Evolutionary conservation across 768 basidiomycete genomes (phyloP), one percentile per base, ranked within the genome.

Genomic region (Tulasnella calospora): DNA sequence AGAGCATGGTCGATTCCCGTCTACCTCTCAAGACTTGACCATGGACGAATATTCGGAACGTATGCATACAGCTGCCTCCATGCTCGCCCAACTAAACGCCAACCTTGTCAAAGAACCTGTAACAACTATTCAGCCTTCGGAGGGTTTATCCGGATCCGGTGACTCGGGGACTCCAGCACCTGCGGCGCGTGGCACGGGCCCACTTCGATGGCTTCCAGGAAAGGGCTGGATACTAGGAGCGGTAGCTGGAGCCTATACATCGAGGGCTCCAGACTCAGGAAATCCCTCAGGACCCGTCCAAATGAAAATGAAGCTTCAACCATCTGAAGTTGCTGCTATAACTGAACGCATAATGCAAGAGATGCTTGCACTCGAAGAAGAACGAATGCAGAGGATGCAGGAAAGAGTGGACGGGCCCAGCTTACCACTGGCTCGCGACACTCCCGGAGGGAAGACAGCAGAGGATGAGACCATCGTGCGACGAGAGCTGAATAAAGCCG

Each of bases 41-140:
- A 86, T 99, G 33, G 97, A 99, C 81, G 97, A 99, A 81, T 99
- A 99, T 85, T 97, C 97, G 0, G 95, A 98, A 81, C 90, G 98
- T 73, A 99, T 99, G 98, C 91, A 95, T 10, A 98, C 96, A 13
- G 98, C 98, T 13, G 98, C 98, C 13, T 92, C 99, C 80, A 98
- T 99, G 98, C 91, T 99, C 38, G 92, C 98, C 1, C 98, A 99
- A 84, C 88, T 99, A 71, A 98, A 96, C 82, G 92, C 95, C 0
- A 94, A 88, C 82, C 87, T 92, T 73, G 86, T 89, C 40, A 88
- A 89, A 80, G 92, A 92, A 81, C 84, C 87, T 35, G 81, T 86
- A 5, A 85, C 84, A 1, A 76, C 79, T 27, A 79, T 80, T 57
- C 76, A 71, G 46, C 55, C 71, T 47, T 40, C 81, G 75, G 75